Evolutionary conservation across 805 yeast genomes (phyloP), one percentile per base, ranked within the genome.

Genomic region (Soucietia sequanensis): DNA sequence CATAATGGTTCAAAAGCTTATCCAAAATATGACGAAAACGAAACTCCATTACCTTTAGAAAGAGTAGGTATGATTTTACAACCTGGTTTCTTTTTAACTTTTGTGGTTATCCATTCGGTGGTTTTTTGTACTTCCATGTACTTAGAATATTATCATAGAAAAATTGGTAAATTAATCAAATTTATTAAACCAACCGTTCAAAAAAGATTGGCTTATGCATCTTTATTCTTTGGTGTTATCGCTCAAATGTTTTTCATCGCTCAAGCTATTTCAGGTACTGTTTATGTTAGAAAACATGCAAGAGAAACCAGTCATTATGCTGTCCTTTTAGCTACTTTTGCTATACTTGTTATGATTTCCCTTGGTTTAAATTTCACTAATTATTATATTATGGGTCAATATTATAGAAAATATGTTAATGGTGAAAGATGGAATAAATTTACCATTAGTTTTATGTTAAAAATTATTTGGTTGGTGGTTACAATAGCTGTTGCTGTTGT

Each of bases 351-450:
- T 3, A 45, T 54, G 51, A 33, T 52, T 3, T 51, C 58, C 4
- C 44, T 54, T 25, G 50, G 53, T 3, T 43, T 54, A 26, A 54
- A 54, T 42, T 54, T 54, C 36, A 44, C 49, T 35, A 54, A 54
- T 32, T 54, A 54, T 33, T 54, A 52, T 38, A 52, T 54, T 34
- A 52, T 54, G 60, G 60, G 60, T 14, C 56, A 52, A 33, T 54
- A 53, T 38, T 53, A 51, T 39, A 41, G 41, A n/a, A 48, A 50
- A 33, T 54, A 52, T 31, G 60, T 53, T 27, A 54, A 54, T 30
- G 57, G 60, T 3, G 57, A 53, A 26, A 45, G 39, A 31, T 54
- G 58, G 57, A 54, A 54, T 41, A 54, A 54, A 32, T 54, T 54
- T 42, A 54, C 54, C 31, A 52, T 50, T 34, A 52, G 57, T 5